Evolutionary conservation across 1,284 basidiomycete species (phyloP).

Genomic region (Sparassis latifolia): DNA sequence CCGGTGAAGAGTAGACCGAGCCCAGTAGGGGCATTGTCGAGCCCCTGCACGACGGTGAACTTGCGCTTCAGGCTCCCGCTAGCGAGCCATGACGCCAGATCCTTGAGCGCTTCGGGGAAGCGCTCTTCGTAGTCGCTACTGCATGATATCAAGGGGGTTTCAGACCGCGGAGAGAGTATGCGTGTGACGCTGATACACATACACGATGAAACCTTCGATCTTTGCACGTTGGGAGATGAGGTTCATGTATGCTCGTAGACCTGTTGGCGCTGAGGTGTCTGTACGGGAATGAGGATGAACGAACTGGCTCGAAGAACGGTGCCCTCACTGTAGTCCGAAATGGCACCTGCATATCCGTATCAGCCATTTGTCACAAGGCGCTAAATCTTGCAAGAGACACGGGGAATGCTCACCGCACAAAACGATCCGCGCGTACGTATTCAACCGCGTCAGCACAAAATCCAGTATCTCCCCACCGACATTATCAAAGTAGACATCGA

Average conservation of each 20-base stretch:
- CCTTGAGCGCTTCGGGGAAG: slow-evolving; percentile 47
- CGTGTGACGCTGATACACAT: slow-evolving; percentile 17
- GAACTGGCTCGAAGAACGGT: too few relatives aligned
- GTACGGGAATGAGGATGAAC: too few relatives aligned
- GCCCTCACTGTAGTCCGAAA: slow-evolving; percentile 67
- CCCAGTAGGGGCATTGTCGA: slow-evolving; percentile 65
- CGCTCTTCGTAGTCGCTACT: slow-evolving; percentile 63
- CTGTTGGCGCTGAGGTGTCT: slow-evolving; percentile 51
- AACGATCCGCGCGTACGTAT: slow-evolving; percentile 72
- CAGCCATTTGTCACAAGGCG: not conserved
- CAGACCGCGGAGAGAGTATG: too few relatives aligned
- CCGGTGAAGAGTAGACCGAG: slow-evolving; percentile 71
- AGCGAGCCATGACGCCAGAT: slow-evolving; percentile 47
- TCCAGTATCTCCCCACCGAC: slow-evolving; percentile 84
- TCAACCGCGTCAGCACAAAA: slow-evolving; percentile 66
- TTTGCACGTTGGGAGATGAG: slow-evolving; percentile 74
- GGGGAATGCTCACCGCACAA: slow-evolving; percentile 49
- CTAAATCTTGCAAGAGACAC: slow-evolving; percentile 5
- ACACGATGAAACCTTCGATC: slow-evolving; percentile 84
- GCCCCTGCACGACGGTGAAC: slow-evolving; percentile 73
- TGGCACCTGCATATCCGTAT: slow-evolving; percentile 51
- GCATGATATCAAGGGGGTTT: not conserved
- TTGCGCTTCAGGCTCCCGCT: slow-evolving; percentile 78
- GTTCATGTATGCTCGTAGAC: slow-evolving; percentile 52
- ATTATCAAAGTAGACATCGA: slow-evolving; percentile 86